Base-by-base conservation (phyloP, 148 eudicot genomes). In the Bassia scoparia region DNA sequence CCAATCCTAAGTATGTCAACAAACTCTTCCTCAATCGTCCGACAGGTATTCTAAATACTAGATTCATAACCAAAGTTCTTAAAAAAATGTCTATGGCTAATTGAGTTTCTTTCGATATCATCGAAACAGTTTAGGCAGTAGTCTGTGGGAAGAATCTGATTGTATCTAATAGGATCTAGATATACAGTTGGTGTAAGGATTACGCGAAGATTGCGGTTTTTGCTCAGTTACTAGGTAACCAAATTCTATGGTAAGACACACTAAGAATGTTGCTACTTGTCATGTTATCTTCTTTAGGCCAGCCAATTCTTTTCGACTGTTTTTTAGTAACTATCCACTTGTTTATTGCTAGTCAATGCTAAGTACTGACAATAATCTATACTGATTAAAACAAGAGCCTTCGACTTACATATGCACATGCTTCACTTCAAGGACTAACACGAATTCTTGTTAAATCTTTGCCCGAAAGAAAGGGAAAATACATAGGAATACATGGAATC, bases 161-260 rank as follows among this genome's bases (percentile, higher is more conserved):
- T 92, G 27, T 92, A 92, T 74, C 96, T 93, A 18, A 50, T 78
- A 77, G 27, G 93, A 92, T 83, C 81, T 90, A 24, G 81, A 3
- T 92, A 80, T 80, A 85, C 87, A 0, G 74, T 88, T 73, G 96
- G 91, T 21, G 79, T 68, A 71, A 90, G 93, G 93, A 92, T 50
- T 90, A 84, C 75, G 43, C 30, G 11, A 86, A 81, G 77, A 96
- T 90, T 77, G 90, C 96, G 98, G 88, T 92, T 83, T 92, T 83
- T 68, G 98, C 91, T 72, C 98, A 92, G 96, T 92, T 34, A 84
- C 81, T 48, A 89, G 97, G 97, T 92, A 55, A 20, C 15, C 41
- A 6, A 41, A 41, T 37, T 11, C 46, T 41, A 41, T n/a, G 12
- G 12, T 41, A 11, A 41, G 0, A 41, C n/a, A n/a, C n/a, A n/a